phyloP scores from a whole-genome alignment of 441 rosid genomes.

The Corymbia calophylla region DNA sequence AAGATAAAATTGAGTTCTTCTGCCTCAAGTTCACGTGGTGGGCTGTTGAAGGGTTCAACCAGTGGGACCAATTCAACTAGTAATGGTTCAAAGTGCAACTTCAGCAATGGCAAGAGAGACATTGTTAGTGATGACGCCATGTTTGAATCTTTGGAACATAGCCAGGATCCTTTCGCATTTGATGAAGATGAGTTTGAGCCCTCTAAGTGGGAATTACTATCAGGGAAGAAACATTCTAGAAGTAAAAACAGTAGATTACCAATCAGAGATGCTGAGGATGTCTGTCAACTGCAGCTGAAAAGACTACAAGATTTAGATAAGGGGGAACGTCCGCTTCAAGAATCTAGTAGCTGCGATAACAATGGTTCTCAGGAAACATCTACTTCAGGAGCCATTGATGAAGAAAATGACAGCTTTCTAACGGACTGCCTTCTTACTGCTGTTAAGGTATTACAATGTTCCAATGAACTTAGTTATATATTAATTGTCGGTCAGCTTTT shows the following conservation, averaged over 20 bases:
- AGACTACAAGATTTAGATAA: constrained; percentile 42
- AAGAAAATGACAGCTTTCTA: constrained; percentile 51
- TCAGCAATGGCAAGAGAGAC: constrained; percentile 20
- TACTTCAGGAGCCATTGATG: constrained; percentile 24
- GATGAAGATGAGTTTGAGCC: constrained; percentile 69
- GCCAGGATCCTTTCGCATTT: constrained; percentile 81
- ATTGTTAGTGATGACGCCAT: constrained; percentile 17
- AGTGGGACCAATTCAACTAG: constrained; percentile 24
- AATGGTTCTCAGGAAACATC: constrained; percentile 29
- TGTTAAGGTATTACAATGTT: constrained; percentile 51
- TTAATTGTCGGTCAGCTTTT: background rate
- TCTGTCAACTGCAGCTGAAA: constrained; percentile 19
- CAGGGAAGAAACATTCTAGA: constrained; percentile 39
- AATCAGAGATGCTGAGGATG: constrained; percentile 28
- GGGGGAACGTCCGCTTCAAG: constrained; percentile 20
- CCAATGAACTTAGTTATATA: background rate
- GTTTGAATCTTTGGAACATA: constrained; percentile 31
- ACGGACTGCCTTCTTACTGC: constrained; percentile 88
- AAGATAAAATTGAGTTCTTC: constrained; percentile 46
- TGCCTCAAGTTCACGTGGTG: constrained; percentile 41
- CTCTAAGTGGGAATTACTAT: constrained; percentile 66
- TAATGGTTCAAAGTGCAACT: constrained; percentile 31
- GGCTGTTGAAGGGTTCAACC: constrained; percentile 32
- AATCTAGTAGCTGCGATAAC: constrained; percentile 15
- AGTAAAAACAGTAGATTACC: constrained; percentile 22